These are phyloP conservation scores for Solanum chiquidenum DNA, from an alignment of 257 asterid genomes.

Conservation along the genomic window DNA sequence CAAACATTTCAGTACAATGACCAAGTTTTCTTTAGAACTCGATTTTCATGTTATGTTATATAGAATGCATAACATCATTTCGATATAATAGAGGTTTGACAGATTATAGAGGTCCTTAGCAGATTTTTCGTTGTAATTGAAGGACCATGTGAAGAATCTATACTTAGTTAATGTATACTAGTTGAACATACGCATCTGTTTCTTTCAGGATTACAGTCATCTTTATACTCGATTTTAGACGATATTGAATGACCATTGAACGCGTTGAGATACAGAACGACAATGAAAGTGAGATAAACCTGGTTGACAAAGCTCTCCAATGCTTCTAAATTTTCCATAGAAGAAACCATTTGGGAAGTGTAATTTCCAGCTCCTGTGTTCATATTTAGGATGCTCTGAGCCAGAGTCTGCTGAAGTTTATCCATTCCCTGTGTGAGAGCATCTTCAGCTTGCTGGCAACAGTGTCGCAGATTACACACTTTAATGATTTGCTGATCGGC, in stretches of 20 bases:
- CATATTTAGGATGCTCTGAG: constrained; percentile 49
- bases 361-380: constrained; percentile 38
- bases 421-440: constrained; percentile 91
- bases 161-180: neutral
- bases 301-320: constrained; percentile 63
- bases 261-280: neutral
- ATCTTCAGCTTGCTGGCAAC: constrained; percentile 91
- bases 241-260: neutral
- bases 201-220: neutral
- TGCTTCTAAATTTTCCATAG: constrained; percentile 62
- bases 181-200: neutral
- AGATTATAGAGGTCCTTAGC: neutral
- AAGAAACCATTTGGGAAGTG: constrained; percentile 42
- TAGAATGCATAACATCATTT: neutral
- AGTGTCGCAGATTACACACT: constrained; percentile 47
- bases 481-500: constrained; percentile 44
- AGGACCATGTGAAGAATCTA: neutral
- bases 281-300: constrained; percentile 24
- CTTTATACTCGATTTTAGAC: neutral
- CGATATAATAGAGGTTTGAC: neutral
- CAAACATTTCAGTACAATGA: neutral
- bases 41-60: neutral
- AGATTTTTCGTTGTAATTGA: neutral
- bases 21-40: neutral
- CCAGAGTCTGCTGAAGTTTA: constrained; percentile 74